Percentiles rank a stretch among this genome's conserved stretches.
Evolutionary conservation across 78 protist species (phyloP).

Genomic region (Cavenderia fasciculata): DNA sequence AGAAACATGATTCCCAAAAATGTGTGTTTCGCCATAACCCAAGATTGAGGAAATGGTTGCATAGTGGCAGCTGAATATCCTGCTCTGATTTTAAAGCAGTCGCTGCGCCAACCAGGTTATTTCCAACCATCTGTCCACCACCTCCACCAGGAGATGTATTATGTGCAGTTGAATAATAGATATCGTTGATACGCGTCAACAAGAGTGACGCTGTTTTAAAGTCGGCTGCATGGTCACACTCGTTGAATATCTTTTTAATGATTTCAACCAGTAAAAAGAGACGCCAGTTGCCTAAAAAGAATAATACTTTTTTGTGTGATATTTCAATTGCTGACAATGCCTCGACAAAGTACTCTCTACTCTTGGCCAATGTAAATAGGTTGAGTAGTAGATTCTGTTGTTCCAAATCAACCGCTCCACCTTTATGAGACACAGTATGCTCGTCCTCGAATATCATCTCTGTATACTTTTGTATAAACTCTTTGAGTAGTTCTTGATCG

Average conservation of each 20-base stretch:
- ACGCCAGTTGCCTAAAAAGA: constrained; percentile 19
- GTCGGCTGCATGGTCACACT: constrained; percentile 54
- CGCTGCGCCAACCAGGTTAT: too few species aligned
- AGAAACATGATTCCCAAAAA: constrained; percentile 77
- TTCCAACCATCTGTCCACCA: too few species aligned
- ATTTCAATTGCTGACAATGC: neutral
- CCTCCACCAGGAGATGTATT: too few species aligned
- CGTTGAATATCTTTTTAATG: constrained; percentile 26
- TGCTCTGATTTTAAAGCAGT: too few species aligned
- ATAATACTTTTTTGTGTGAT: neutral
- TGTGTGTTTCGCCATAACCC: constrained; percentile 58
- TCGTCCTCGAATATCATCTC: constrained; percentile 43
- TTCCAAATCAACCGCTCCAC: constrained; percentile 18
- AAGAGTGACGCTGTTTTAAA: constrained; percentile 44
- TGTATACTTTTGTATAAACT: constrained; percentile 36
- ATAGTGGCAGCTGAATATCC: too few species aligned
- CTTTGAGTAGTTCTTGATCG: constrained; percentile 33
- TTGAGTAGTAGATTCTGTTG: constrained; percentile 51
- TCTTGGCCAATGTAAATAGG: constrained; percentile 3
- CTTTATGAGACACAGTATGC: too few species aligned
- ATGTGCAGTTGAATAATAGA: too few species aligned
- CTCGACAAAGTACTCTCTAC: constrained; percentile 36
- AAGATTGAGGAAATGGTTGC: constrained; percentile 1
- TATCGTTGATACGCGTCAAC: constrained; percentile 2
- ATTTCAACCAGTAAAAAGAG: constrained; percentile 31